Evolutionary conservation across 352 stramenopile genomes (phyloP), one percentile per base, ranked within the genome.

Genomic region (Phytophthora citricola): DNA sequence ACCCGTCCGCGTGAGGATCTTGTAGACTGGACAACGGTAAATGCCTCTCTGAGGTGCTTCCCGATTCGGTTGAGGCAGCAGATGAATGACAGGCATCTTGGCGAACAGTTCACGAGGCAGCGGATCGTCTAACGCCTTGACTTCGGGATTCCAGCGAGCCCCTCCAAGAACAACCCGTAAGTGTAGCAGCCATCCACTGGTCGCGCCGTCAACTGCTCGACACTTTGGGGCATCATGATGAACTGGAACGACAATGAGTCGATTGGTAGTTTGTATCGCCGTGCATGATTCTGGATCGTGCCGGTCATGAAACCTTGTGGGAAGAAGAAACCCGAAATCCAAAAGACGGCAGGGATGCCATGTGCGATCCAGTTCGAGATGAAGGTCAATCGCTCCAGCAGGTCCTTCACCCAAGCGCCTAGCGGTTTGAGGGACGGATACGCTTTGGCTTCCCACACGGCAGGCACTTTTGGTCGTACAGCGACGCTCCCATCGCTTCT

Each of bases 1-100:
- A 17, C 71, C 71, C n/a, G 89, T 88, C 38, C 95, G 85, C 11
- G 89, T 98, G 41, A 98, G 81, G 40, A 98, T 96, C 75, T 98
- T 98, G 82, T 99, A 98, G 11, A 98, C 89, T 0, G 95, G 95
- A 59, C 92, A 98, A 24, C 90, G 91, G 56, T 98, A 98, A 40
- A 98, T 87, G 47, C 89, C 90, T 51, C 81, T 73, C 22, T 85
- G 82, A 0, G 89, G 84, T 11, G 79, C 69, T 46, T 88, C 75
- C 11, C 94, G 83, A 64, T 98, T 76, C 32, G 89, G 72, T 27
- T 92, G 74, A 12, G 91, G 91, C 31, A 92, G 76, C 20, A 97
- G 70, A 74, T 96, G 93, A 41, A 97, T 86, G 40, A 96, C 89
- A 9, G 95, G 93, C 79, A 98, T 94, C 58, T 93, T 87, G 9